Base-by-base conservation (phyloP, 1,139 yeast genomes). In the Yamadazyma buinensis region DNA sequence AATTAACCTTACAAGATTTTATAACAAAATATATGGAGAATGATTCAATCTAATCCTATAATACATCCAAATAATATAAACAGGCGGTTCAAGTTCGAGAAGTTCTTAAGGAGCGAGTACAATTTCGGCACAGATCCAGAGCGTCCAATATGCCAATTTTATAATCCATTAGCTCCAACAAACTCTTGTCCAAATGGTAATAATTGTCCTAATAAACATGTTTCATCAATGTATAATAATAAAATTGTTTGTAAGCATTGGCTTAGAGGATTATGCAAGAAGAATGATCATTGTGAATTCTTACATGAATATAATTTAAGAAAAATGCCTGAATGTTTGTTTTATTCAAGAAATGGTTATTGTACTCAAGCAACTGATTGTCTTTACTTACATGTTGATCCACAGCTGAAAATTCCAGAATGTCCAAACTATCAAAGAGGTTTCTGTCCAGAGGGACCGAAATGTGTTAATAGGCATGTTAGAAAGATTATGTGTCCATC, bases 361-460 rank as follows among this genome's bases (percentile, higher is more conserved):
- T 94, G 98, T 59, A 84, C 95, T 8, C 97, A 90, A 55, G 77
- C 92, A 1, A 95, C 96, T 2, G 99, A 94, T 54, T 94, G 99
- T 54, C 77, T 88, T 36, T 92, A 88, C 57, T 68, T 86, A 35
- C 99, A 94, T 57, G 80, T 90, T 18, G 97, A 88, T 54, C 97
- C 97, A 4, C 82, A 78, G 51, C 77, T 82, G 49, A 86, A 85
- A 57, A 80, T 88, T 15, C 95, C 97, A 0, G 85, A 83, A 40
- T 92, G 99, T 54, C 75, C 75, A 31, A 84, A 84, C 51, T 92
- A 88, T 56, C 80, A 82, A 37, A 69, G 77, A 48, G 99, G 98
- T 0, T 92, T 87, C 54, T 92, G 99, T 62, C 87, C 88, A 11
- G 84, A 81, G 44, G 99, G 99, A 0, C 95, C 97, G 6, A 72